A percentile compares a stretch with the other conserved stretches of the same genome.
Conservation (phyloP, 768 basidiomycete species). For the Hebeloma cylindrosporum region DNA sequence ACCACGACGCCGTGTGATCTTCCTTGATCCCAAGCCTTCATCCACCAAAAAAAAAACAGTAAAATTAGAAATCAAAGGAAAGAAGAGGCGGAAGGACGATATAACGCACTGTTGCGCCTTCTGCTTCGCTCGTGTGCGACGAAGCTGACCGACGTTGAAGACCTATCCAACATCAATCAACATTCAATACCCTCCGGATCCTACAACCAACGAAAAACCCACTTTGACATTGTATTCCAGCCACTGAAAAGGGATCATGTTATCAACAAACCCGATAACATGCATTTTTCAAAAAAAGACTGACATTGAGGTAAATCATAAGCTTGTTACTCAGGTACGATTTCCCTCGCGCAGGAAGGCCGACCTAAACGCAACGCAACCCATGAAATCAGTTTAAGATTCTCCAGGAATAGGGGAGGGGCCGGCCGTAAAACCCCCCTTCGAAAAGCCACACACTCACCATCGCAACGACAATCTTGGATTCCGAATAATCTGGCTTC, state of each 20-base stretch:
- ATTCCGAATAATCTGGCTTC: conserved; percentile 97
- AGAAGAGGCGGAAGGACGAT: not conserved
- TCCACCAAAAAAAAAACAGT: not conserved
- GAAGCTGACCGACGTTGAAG: conserved; percentile 96
- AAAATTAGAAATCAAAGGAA: not conserved
- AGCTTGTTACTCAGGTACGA: conserved; percentile 98
- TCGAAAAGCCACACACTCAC: too few relatives aligned
- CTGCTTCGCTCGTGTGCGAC: conserved; percentile 81
- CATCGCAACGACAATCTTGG: conserved; percentile 98
- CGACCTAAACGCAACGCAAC: conserved; percentile 72
- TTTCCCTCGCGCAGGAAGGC: conserved; percentile 96
- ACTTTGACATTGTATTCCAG: conserved; percentile 96
- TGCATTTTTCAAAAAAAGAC: conserved; percentile 17
- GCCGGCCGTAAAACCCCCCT: too few relatives aligned
- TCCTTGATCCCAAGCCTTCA: conserved; percentile 75
- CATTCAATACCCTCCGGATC: not conserved
- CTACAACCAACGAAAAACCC: conserved; percentile 3
- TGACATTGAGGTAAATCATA: conserved; percentile 90
- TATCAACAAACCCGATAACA: not conserved
- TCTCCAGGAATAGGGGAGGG: too few relatives aligned
- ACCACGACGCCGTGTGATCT: conserved; percentile 89
- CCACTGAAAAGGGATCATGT: conserved; percentile 59
- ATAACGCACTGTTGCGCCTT: conserved; percentile 66
- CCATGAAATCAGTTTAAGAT: too few relatives aligned
- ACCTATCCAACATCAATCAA: conserved; percentile 51